phyloP scores from a whole-genome alignment of 805 yeast genomes.

The Wickerhamiella allomyrinae region DNA sequence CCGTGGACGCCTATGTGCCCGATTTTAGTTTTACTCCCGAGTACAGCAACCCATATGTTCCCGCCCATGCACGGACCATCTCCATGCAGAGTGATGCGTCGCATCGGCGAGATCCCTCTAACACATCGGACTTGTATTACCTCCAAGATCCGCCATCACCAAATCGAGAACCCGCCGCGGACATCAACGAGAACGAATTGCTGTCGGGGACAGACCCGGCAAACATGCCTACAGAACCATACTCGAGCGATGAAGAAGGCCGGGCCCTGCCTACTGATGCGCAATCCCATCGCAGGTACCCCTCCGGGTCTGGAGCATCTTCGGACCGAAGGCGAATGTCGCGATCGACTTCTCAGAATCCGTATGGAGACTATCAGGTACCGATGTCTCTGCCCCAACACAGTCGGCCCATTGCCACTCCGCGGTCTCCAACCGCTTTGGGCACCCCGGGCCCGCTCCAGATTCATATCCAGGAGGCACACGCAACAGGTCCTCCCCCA shows the following conservation, averaged over 20 bases:
- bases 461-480: too few species aligned
- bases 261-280: too few species aligned
- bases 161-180: not conserved
- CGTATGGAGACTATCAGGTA: too few species aligned
- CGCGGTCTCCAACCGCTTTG: too few species aligned
- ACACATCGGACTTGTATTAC: not conserved
- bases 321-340: too few species aligned
- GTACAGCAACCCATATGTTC: not conserved
- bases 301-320: too few species aligned
- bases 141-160: conserved; percentile 1
- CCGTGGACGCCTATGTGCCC: not conserved
- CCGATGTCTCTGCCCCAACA: too few species aligned
- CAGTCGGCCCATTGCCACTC: too few species aligned
- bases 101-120: not conserved
- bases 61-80: not conserved
- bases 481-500: too few species aligned
- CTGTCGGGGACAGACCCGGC: not conserved
- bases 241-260: not conserved
- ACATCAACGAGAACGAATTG: not conserved
- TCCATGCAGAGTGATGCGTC: not conserved
- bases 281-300: too few species aligned
- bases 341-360: too few species aligned
- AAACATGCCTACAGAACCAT: not conserved
- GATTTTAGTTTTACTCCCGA: not conserved
- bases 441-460: too few species aligned